These are phyloP conservation scores for Clohesyomyces aquaticus DNA, from an alignment of 495 filamentous ascomycete species.

Conservation along the genomic window DNA sequence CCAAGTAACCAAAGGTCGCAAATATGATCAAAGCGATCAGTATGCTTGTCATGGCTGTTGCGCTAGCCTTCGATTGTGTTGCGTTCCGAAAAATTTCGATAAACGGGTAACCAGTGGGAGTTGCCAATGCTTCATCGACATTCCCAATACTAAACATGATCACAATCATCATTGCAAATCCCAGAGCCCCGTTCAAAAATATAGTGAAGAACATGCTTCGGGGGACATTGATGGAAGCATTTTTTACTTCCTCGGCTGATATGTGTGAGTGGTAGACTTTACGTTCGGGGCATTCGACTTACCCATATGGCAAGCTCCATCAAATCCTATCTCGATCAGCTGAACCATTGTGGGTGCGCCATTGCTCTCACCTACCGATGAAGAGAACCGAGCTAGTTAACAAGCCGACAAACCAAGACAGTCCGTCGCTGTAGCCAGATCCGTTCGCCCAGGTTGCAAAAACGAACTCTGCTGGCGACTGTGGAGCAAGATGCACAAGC, in stretches of 20 bases:
- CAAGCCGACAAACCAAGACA: conserved; percentile 50
- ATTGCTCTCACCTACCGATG: conserved; percentile 42
- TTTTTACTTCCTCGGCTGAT: conserved; percentile 38
- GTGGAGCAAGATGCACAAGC: conserved; percentile 33
- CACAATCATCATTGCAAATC: conserved; percentile 36
- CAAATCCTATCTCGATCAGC: conserved; percentile 31
- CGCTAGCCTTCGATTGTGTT: conserved; percentile 2
- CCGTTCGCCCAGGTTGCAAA: conserved; percentile 36
- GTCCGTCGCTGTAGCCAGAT: neutral
- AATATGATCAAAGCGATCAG: conserved; percentile 38
- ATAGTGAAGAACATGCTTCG: conserved; percentile 35
- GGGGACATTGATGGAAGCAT: conserved; percentile 40
- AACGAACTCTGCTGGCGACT: conserved; percentile 12
- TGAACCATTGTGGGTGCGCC: conserved; percentile 2
- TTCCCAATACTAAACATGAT: conserved; percentile 37
- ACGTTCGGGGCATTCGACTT: conserved; percentile 6
- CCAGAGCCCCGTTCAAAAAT: conserved; percentile 37
- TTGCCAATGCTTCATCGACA: conserved; percentile 21
- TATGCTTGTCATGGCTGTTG: conserved; percentile 34
- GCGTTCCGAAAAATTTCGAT: conserved; percentile 38
- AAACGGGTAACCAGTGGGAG: conserved; percentile 30
- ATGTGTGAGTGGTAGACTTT: neutral
- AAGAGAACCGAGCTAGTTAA: conserved; percentile 64
- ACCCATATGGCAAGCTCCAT: conserved; percentile 38
- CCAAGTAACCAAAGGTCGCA: conserved; percentile 34